Base-by-base conservation (phyloP, 1,284 basidiomycete genomes). In the Fomitopsis betulina region DNA sequence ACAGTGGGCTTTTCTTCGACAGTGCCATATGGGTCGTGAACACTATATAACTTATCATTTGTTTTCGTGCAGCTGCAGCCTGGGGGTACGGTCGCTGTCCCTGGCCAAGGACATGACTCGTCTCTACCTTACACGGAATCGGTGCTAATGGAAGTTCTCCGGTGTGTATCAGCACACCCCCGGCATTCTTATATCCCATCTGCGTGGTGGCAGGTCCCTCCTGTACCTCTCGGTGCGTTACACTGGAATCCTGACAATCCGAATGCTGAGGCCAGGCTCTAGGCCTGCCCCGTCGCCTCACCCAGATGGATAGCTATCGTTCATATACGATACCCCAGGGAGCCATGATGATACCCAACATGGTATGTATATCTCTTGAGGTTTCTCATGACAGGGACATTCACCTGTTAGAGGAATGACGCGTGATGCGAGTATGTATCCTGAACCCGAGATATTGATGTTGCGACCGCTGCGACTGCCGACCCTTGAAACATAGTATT, bases 261-360 rank as follows among this genome's bases (percentile, higher is more conserved):
- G 7, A 32, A 15, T 37, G 35, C 35, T 15, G 4, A 47, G 1
- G 25, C 1, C 23, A 30, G 15, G 8, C 13, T 21, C 7, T 27
- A 25, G 58, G 60, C 59, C 25, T 62, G 10, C 61, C 61, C 1
- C 63, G 61, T 42, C 52, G 61, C 6, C 50, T 40, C 32, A 79
- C 76, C 71, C 71, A 76, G 59, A 77, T 80, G 56, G 79, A 81
- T 65, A 65, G 72, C 13, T 82, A 81, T 62, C 71, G 71, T 51
- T 76, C 73, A 27, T 79, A 76, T 66, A 68, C 72, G 54, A 75
- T 82, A 42, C 78, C 79, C 38, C 68, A 71, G 63, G 79, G 77
- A 23, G 70, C 76, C 25, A 79, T 72, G n/a, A 71, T 82, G 6
- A 63, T 80, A 38, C 74, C 76, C 5, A 81, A 81, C 62, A 77